phyloP scores from a whole-genome alignment of 78 protist species.

The Dictyostelium brefeldianum region DNA sequence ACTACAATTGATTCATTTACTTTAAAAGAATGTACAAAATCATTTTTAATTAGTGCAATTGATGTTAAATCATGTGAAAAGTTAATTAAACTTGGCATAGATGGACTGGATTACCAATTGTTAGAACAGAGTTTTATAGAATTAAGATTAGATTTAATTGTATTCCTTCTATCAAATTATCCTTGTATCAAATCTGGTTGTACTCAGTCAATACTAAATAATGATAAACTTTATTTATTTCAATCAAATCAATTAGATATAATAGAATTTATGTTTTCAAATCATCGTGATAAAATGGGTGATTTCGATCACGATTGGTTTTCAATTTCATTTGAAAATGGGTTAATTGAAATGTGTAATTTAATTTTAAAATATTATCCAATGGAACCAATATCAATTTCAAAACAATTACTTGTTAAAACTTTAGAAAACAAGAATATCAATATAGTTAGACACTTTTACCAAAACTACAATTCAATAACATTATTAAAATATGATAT shows the following conservation, averaged over 20 bases:
- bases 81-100: background rate
- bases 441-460: background rate
- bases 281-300: background rate
- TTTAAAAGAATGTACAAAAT: background rate
- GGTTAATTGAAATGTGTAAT: background rate
- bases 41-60: background rate
- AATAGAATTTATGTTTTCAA: background rate
- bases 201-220: background rate
- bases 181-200: background rate
- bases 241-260: conserved; percentile 1
- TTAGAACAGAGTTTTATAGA: background rate
- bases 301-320: background rate
- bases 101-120: background rate
- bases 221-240: background rate
- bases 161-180: too few relatives aligned
- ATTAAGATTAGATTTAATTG: background rate
- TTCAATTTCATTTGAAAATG: conserved; percentile 1
- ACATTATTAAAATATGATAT: background rate
- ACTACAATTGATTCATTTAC: background rate
- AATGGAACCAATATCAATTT: background rate
- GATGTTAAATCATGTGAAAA: background rate
- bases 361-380: background rate
- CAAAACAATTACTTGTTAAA: background rate
- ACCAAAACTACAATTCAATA: background rate
- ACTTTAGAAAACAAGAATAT: conserved; percentile 2